Percentiles rank a stretch among this genome's conserved stretches.
Evolutionary conservation across 441 rosid species (phyloP).

Genomic region (Populus hybrid): DNA sequence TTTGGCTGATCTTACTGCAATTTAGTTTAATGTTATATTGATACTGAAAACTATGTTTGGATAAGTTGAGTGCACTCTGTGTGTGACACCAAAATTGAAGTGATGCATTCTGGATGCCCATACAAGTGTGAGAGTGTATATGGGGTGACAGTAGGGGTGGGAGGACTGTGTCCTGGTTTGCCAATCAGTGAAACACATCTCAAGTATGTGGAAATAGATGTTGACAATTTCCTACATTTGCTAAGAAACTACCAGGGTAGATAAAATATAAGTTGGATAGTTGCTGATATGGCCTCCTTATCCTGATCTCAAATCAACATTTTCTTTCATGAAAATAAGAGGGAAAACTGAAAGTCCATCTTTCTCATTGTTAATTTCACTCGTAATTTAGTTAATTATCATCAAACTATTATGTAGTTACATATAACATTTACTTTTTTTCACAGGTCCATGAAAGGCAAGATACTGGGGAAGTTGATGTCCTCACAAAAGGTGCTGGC

Average conservation of each 20-base stretch:
- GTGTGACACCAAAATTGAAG: neutral
- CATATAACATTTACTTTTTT: slow-evolving; percentile 8
- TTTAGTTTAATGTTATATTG: neutral
- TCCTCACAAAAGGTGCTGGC: slow-evolving; percentile 84
- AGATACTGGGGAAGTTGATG: slow-evolving; percentile 80
- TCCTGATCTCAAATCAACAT: neutral
- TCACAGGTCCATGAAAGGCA: slow-evolving; percentile 78
- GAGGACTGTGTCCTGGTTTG: no score
- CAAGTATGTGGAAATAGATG: neutral
- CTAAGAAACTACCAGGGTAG: neutral
- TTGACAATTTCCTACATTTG: neutral
- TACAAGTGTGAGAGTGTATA: no score
- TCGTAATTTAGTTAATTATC: no score
- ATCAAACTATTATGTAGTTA: neutral
- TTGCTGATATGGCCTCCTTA: neutral
- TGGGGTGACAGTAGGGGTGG: no score
- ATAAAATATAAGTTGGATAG: no score
- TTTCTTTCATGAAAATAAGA: neutral
- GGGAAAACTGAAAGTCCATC: neutral
- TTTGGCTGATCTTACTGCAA: neutral
- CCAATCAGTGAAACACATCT: no score
- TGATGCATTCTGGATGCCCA: neutral
- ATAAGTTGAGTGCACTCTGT: neutral
- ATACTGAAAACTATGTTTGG: neutral
- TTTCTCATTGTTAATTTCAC: neutral